A percentile compares a stretch with the other conserved stretches of the same genome.
Evolutionary conservation across 257 asterid genomes (phyloP).

Genomic region (Fraxinus pennsylvanica): DNA sequence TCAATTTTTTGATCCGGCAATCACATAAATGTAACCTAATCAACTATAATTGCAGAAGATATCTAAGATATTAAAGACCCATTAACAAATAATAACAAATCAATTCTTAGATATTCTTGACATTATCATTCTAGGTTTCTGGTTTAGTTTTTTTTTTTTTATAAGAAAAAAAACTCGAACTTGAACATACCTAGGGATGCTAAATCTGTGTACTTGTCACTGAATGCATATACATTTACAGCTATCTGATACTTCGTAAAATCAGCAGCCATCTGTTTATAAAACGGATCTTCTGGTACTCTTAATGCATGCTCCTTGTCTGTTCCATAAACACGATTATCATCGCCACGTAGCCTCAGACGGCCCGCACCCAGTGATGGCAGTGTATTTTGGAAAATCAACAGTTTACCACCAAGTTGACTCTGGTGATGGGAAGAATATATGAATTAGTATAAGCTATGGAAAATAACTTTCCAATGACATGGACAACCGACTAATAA

Average conservation of each 20-base stretch:
- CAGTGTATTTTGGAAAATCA: conserved; percentile 84
- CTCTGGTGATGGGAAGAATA: conserved; percentile 54
- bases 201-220: conserved; percentile 86
- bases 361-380: conserved; percentile 98
- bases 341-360: conserved; percentile 89
- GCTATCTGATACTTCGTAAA: conserved; percentile 91
- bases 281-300: conserved; percentile 92
- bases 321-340: conserved; percentile 73
- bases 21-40: conserved; percentile 2
- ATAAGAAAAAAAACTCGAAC: conserved; percentile 7
- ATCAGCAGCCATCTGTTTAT: conserved; percentile 99
- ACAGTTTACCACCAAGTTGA: conserved; percentile 93
- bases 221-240: conserved; percentile 83
- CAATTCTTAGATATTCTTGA: conserved; percentile 11
- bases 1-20: conserved; percentile 1
- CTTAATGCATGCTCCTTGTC: conserved; percentile 86
- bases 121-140: not conserved
- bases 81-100: conserved; percentile 14
- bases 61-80: not conserved
- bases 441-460: conserved; percentile 26
- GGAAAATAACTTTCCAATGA: conserved; percentile 15
- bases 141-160: not conserved
- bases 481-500: conserved; percentile 8
- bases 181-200: conserved; percentile 77
- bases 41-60: conserved; percentile 8